Conservation (phyloP, 805 yeast genomes). For the Yamadazyma philogaea region DNA sequence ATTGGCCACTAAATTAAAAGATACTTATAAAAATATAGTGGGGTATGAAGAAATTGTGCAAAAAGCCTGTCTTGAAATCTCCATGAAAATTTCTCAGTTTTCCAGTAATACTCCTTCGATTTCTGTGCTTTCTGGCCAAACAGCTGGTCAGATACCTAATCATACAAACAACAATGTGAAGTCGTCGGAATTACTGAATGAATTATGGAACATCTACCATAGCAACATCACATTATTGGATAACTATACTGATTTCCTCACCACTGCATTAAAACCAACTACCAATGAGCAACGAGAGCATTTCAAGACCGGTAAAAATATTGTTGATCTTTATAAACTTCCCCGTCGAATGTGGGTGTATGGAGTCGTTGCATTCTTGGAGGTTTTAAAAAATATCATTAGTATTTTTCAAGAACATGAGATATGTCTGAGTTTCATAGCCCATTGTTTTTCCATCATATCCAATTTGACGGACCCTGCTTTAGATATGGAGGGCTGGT, state of each 20-base stretch:
- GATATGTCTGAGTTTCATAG: constrained; percentile 70
- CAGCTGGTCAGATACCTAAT: constrained; percentile 2
- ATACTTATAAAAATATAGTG: constrained; percentile 67
- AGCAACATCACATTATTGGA: constrained; percentile 63
- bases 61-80: constrained; percentile 60
- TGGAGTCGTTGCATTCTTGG: constrained; percentile 78
- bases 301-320: constrained; percentile 72
- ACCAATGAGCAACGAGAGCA: constrained; percentile 38
- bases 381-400: constrained; percentile 70
- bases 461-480: constrained; percentile 53
- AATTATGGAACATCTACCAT: constrained; percentile 69
- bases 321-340: constrained; percentile 73
- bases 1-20: constrained; percentile 67
- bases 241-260: constrained; percentile 67
- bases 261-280: constrained; percentile 65
- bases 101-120: constrained; percentile 14
- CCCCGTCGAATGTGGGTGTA: constrained; percentile 83
- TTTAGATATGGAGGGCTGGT: constrained; percentile 62
- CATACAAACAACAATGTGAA: constrained; percentile 13
- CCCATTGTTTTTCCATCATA: constrained; percentile 65
- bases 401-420: constrained; percentile 75
- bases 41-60: constrained; percentile 67
- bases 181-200: constrained; percentile 52
- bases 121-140: constrained; percentile 17
- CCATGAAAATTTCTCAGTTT: constrained; percentile 47